Conservation (phyloP, 257 asterid genomes). For the Salvia hispanica region DNA sequence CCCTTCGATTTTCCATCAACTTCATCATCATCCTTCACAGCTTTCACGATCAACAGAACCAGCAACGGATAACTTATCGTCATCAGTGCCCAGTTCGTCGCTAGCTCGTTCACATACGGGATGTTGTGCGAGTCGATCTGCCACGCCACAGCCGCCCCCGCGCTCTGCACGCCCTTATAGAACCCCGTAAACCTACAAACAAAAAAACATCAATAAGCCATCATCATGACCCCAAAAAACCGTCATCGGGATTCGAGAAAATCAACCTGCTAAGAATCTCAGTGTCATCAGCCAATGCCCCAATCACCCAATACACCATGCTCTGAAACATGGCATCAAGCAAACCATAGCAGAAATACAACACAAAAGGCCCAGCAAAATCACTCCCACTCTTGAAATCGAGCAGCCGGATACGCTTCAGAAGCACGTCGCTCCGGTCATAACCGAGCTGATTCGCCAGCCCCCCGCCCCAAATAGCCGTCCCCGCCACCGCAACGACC, state of each 20-base stretch:
- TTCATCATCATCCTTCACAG: conserved; percentile 57
- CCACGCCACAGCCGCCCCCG: conserved; percentile 77
- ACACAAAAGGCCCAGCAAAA: conserved; percentile 63
- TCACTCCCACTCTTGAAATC: conserved; percentile 75
- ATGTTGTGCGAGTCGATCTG: conserved; percentile 59
- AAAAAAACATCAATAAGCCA: not conserved
- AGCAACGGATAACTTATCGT: conserved; percentile 58
- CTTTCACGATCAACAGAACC: conserved; percentile 47
- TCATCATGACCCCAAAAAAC: not conserved
- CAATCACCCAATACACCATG: conserved; percentile 80
- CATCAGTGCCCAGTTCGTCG: conserved; percentile 58
- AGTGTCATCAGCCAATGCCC: conserved; percentile 87
- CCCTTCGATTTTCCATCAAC: conserved; percentile 37
- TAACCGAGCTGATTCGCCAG: conserved; percentile 66
- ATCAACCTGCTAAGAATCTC: conserved; percentile 83
- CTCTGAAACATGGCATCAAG: conserved; percentile 92
- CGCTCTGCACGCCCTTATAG: conserved; percentile 77
- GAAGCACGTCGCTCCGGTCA: conserved; percentile 35
- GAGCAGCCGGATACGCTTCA: conserved; percentile 30
- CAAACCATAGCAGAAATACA: conserved; percentile 45
- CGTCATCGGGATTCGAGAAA: conserved; percentile 14
- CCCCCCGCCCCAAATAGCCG: conserved; percentile 57
- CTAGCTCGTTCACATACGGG: conserved; percentile 47
- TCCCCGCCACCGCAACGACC: conserved; percentile 41
- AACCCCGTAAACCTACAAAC: conserved; percentile 52